Evolutionary conservation across 306 rosid genomes (phyloP), one percentile per base, ranked within the genome.

Genomic region (Alnus glutinosa): DNA sequence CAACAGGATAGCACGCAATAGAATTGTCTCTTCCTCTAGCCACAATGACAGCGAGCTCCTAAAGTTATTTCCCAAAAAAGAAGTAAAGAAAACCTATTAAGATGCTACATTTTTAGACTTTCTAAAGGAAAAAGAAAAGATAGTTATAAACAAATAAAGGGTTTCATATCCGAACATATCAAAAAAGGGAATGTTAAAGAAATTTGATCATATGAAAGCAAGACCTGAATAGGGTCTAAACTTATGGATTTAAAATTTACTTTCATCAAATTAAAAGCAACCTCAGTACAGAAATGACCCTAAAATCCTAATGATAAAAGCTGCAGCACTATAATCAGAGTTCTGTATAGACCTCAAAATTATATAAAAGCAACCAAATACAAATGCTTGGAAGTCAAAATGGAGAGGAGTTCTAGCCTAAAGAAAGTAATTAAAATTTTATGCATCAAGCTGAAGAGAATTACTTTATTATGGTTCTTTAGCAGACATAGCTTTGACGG

Each of bases 41-140:
- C 55, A 93, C 97, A 88, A 95, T 85, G 82, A 93, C 96, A 2
- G 98, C 92, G 75, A 94, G 82, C 81, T 94, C 98, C 98, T 94
- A 83, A 73, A 73, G 81, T 76, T 80, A 75, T 76, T 78, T 66
- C 10, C 34, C 34, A 64, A 47, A n/a, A n/a, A 51, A 79, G 34
- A 71, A 37, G 23, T 39, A 44, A 58, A 61, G 69, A 74, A 57
- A 77, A 54, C 74, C 18, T 70, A 75, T 74, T 42, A 71, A 79
- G 59, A 59, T 10, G 58, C 14, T 67, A 18, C 18, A 49, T 18
- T 37, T 55, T 48, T 5, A 30, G 10, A 44, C 15, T 48, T 55
- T 52, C 58, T 49, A 23, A 32, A 28, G 30, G 39, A 52, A 72
- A 32, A 48, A 47, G 77, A 62, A 23, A 28, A 0, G 58, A 54